phyloP scores from a whole-genome alignment of 176 grass and related monocot genomes.

The Musa troglodytarum region DNA sequence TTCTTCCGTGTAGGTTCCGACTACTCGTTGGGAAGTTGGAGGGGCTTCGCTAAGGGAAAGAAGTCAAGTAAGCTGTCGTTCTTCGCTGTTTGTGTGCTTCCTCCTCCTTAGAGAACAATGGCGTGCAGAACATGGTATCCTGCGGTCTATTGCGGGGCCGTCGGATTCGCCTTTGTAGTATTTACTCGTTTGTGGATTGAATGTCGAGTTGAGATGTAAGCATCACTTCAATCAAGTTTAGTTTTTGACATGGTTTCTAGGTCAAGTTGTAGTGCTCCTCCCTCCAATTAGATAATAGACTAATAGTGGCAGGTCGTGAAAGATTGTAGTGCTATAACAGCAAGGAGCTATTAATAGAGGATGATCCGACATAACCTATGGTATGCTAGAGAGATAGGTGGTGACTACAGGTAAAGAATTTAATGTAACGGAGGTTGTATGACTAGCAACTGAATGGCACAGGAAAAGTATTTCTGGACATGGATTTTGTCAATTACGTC shows the following conservation, averaged over 20 bases:
- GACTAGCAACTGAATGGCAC: neutral
- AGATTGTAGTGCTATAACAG: too few relatives aligned
- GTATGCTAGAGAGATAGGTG: neutral
- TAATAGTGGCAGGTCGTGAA: too few relatives aligned
- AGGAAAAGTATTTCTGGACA: neutral
- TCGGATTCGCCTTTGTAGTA: neutral
- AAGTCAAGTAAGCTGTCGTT: conserved; percentile 45
- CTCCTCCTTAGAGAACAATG: neutral
- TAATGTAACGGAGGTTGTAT: neutral
- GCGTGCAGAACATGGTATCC: too few relatives aligned
- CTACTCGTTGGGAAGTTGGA: conserved; percentile 7
- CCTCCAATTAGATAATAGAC: too few relatives aligned
- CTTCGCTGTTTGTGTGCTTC: neutral
- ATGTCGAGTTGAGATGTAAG: neutral
- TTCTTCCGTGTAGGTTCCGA: neutral
- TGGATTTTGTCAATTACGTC: too few relatives aligned
- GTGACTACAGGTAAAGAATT: neutral
- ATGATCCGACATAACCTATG: too few relatives aligned
- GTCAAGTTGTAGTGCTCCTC: too few relatives aligned
- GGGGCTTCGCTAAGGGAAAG: conserved; percentile 74
- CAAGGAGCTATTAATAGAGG: too few relatives aligned
- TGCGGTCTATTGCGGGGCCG: too few relatives aligned
- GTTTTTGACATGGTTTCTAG: too few relatives aligned
- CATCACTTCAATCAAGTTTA: neutral
- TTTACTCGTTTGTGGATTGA: neutral